phyloP scores from a whole-genome alignment of 2,329 filamentous ascomycete species.

The Hansfordia pulvinata region DNA sequence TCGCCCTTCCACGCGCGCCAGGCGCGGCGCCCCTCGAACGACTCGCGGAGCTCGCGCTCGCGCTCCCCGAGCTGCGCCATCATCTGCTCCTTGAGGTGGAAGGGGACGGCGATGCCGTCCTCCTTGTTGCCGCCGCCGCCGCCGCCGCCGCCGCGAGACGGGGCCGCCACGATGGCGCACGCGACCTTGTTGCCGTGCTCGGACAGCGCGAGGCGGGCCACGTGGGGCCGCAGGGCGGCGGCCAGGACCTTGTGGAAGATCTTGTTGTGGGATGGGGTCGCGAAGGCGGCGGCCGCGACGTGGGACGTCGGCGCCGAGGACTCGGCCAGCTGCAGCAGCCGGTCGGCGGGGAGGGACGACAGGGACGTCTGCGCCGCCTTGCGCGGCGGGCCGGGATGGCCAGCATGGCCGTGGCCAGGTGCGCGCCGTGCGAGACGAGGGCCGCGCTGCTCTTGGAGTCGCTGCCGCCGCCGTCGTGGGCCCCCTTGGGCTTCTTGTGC shows the following conservation, averaged over 20 bases:
- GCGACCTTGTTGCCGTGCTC: constrained; percentile 37
- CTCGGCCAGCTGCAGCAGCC: constrained; percentile 50
- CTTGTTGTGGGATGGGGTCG: constrained; percentile 31
- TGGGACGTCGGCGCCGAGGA: constrained; percentile 33
- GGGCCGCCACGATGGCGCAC: constrained; percentile 32
- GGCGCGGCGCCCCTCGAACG: constrained; percentile 39
- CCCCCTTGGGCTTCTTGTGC: constrained; percentile 17
- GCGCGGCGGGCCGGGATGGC: constrained; percentile 55
- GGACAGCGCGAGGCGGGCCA: constrained; percentile 30
- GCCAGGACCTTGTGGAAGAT: constrained; percentile 43
- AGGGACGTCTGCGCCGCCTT: constrained; percentile 64
- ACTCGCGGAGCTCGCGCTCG: constrained; percentile 35
- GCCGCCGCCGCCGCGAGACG: constrained; percentile 18
- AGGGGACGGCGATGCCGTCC: constrained; percentile 33
- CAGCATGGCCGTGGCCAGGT: constrained; percentile 72
- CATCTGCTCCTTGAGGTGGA: constrained; percentile 43
- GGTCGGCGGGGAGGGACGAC: constrained; percentile 39
- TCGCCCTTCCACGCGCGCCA: constrained; percentile 47
- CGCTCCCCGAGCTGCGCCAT: constrained; percentile 32
- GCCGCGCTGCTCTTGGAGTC: constrained; percentile 42
- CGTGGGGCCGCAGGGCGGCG: constrained; percentile 28
- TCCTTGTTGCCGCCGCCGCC: constrained; percentile 13
- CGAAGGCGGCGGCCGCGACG: constrained; percentile 35
- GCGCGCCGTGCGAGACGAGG: constrained; percentile 56
- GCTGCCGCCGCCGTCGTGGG: constrained; percentile 20